These are phyloP conservation scores for Acidiella bohemica DNA, from an alignment of 495 filamentous ascomycete genomes.

Conservation along the genomic window DNA sequence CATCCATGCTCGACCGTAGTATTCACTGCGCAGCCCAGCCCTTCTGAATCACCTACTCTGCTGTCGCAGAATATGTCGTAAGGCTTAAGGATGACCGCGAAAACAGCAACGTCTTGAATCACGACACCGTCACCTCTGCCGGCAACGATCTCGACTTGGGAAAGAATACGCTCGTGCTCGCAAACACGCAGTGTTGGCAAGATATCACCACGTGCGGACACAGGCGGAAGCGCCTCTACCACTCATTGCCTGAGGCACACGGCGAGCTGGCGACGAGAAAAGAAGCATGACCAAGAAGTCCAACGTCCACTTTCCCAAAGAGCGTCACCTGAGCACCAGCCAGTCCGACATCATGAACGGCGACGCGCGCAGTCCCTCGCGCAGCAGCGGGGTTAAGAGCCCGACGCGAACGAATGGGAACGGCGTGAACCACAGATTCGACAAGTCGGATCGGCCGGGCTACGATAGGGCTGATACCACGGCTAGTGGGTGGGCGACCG, in stretches of 20 bases:
- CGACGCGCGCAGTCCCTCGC: slow-evolving; percentile 31
- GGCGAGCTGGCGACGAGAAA: neutral
- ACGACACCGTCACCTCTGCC: too few relatives aligned
- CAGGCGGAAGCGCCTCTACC: too few relatives aligned
- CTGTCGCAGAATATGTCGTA: too few relatives aligned
- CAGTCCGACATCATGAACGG: slow-evolving; percentile 53
- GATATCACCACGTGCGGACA: too few relatives aligned
- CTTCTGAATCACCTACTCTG: too few relatives aligned
- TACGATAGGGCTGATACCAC: slow-evolving; percentile 11
- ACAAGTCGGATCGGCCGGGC: slow-evolving; percentile 9
- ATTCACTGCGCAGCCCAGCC: too few relatives aligned
- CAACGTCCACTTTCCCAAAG: slow-evolving; percentile 68
- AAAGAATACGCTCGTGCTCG: too few relatives aligned
- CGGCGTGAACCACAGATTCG: neutral
- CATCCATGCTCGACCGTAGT: too few relatives aligned
- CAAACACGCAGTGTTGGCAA: too few relatives aligned
- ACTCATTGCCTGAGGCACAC: neutral
- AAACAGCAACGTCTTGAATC: too few relatives aligned
- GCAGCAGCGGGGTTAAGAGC: slow-evolving; percentile 28
- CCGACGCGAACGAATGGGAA: slow-evolving; percentile 26
- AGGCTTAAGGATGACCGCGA: too few relatives aligned
- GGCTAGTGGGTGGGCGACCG: slow-evolving; percentile 29
- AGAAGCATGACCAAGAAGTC: slow-evolving; percentile 39
- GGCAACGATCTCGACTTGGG: too few relatives aligned
- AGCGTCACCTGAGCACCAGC: slow-evolving; percentile 39